Evolutionary conservation across 1,139 yeast species (phyloP).

Genomic region (Starmera stellimalicola): DNA sequence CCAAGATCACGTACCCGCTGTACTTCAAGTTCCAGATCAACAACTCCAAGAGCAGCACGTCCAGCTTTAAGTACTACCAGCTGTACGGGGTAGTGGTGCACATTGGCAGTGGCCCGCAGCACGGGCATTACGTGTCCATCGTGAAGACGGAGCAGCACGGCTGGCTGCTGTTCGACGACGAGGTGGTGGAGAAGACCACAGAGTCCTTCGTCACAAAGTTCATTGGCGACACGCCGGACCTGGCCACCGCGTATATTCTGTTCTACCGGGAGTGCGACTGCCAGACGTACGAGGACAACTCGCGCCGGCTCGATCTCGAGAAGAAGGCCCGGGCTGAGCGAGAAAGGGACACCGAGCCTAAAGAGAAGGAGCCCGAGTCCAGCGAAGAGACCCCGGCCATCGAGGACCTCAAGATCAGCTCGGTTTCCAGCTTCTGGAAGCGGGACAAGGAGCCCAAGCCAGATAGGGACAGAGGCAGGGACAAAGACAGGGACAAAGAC

Average conservation of each 20-base stretch:
- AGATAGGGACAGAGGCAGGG: background rate
- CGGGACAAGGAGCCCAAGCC: background rate
- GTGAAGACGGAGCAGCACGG: conserved; percentile 74
- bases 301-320: conserved; percentile 1
- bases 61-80: conserved; percentile 52
- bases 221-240: conserved; percentile 82
- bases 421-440: background rate
- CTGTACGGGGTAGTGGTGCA: conserved; percentile 83
- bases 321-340: background rate
- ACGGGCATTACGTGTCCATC: conserved; percentile 88
- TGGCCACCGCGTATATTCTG: conserved; percentile 85
- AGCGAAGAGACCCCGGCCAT: background rate
- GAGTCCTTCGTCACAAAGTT: conserved; percentile 78
- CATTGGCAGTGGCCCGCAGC: conserved; percentile 96
- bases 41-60: conserved; percentile 41
- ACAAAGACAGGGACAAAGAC: conserved; percentile 1
- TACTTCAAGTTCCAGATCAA: conserved; percentile 66
- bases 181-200: conserved; percentile 82
- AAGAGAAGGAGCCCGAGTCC: background rate
- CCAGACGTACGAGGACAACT: conserved; percentile 13
- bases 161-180: conserved; percentile 93
- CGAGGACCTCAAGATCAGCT: background rate
- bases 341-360: background rate
- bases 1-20: conserved; percentile 75
- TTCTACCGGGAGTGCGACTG: conserved; percentile 49